A percentile compares a stretch with the other conserved stretches of the same genome.
Conservation (phyloP, 2,329 filamentous ascomycete species). For the Microdochium paspali region DNA sequence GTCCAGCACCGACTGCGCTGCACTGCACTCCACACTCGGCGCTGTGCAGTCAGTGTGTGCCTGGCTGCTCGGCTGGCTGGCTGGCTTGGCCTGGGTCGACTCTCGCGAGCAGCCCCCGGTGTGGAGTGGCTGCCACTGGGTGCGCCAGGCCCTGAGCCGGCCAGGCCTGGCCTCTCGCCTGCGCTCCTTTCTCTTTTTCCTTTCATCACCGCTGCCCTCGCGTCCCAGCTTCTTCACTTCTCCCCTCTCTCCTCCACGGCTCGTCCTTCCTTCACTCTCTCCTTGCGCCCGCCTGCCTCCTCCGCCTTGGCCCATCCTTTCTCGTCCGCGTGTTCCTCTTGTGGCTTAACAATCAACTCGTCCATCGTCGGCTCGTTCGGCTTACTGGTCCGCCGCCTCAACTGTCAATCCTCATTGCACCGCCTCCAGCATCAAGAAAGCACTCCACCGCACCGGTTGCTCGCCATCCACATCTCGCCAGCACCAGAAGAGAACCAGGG, state of each 20-base stretch:
- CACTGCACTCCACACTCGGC: background rate
- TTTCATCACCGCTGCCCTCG: background rate
- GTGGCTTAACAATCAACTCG: background rate
- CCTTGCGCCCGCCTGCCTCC: conserved; percentile 1
- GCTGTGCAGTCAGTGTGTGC: background rate
- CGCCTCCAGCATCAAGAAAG: background rate
- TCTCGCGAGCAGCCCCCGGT: too few relatives aligned
- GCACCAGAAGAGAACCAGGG: background rate
- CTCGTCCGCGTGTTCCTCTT: background rate
- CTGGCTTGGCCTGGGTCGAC: too few relatives aligned
- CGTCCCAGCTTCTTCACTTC: background rate
- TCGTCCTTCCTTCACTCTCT: background rate
- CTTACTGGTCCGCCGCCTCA: background rate
- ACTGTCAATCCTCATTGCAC: background rate
- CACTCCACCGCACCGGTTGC: background rate
- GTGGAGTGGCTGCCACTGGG: background rate
- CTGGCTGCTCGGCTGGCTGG: too few relatives aligned
- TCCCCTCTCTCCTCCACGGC: background rate
- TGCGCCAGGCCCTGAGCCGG: background rate
- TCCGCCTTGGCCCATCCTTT: background rate
- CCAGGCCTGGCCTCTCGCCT: background rate
- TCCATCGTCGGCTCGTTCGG: background rate
- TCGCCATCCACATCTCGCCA: background rate
- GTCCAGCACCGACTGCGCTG: too few relatives aligned
- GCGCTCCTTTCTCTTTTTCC: background rate